Evolutionary conservation across 768 basidiomycete genomes (phyloP), one percentile per base, ranked within the genome.

Genomic region (Infundibulicybe gibba): DNA sequence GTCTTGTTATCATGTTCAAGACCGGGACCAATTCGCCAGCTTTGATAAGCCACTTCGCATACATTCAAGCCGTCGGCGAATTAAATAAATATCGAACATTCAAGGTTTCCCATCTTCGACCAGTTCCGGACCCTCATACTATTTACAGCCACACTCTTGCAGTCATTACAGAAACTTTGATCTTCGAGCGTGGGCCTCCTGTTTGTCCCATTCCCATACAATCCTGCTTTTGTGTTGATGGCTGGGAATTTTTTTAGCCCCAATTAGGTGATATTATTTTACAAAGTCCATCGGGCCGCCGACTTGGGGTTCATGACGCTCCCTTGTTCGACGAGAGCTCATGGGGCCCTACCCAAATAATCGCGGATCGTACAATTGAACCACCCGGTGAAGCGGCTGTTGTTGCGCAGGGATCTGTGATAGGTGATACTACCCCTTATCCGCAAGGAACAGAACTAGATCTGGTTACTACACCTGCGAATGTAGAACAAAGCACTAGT

Each of bases 11-110:
- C 13, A 32, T 14, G 38, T n/a, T 35, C 45, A 17, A 33, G 25
- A 21, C 25, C 14, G 16, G 15, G 14, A 32, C 13, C 38, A 33
- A 41, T 31, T 32, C 40, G 50, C 32, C 43, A 33, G n/a, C 19
- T 16, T 11, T 15, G 35, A 15, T 13, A 14, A 93, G 90, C 44
- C 81, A 85, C 61, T 76, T 81, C 15, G 72, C 71, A 19, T 91
- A 87, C 60, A 82, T 93, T 19, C 58, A 51, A 33, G 54, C 57
- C 39, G 20, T 62, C 25, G 67, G 65, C n/a, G 49, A 53, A 11
- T 31, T 47, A 0, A 56, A 44, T 20, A 54, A 48, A 14, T 54
- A 52, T 15, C 16, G 12, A 11, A 63, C 54, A 15, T 41, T 71
- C 34, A 58, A 55, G 41, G 51, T 61, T 15, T 40, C 32, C n/a